A percentile compares a stretch with the other conserved stretches of the same genome.
Evolutionary conservation across 1,284 basidiomycete species (phyloP).

Genomic region (Tylopilus orsonianus): DNA sequence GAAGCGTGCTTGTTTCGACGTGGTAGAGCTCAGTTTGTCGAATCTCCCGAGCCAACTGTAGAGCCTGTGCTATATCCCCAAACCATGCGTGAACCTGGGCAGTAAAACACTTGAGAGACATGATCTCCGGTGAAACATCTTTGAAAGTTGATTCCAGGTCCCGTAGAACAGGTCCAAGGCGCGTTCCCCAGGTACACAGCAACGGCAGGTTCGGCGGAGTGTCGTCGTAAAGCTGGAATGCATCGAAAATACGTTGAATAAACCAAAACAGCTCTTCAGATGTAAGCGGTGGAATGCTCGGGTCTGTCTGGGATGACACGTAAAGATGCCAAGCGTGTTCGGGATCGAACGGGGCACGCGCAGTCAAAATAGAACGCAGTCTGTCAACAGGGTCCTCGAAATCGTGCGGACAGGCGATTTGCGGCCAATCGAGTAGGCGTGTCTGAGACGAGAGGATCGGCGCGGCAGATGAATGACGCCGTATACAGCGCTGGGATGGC

Average conservation of each 20-base stretch:
- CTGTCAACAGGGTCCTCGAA: conserved; percentile 6
- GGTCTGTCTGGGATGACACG: conserved; percentile 24
- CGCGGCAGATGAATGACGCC: conserved; percentile 31
- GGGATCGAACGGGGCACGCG: conserved; percentile 31
- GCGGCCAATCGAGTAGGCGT: conserved; percentile 13
- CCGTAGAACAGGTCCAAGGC: conserved; percentile 37
- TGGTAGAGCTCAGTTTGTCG: conserved; percentile 17
- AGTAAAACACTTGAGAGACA: conserved; percentile 33
- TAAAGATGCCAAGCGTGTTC: conserved; percentile 41
- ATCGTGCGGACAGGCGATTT: conserved; percentile 4
- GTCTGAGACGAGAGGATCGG: conserved; percentile 22
- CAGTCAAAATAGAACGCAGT: conserved; percentile 25
- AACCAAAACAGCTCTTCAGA: conserved; percentile 34
- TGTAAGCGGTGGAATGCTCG: conserved; percentile 8
- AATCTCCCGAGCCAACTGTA: conserved; percentile 27
- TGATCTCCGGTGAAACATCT: conserved; percentile 16
- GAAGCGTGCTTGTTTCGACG: conserved; percentile 22
- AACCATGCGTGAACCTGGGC: conserved; percentile 37
- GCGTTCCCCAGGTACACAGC: conserved; percentile 39
- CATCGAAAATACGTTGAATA: conserved; percentile 31
- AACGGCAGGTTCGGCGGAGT: conserved; percentile 21
- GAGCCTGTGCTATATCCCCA: conserved; percentile 39
- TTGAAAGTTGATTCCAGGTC: conserved; percentile 22
- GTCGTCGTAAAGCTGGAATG: conserved; percentile 31
- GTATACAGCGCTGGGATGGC: conserved; percentile 28